These are phyloP conservation scores for Metschnikowia baotianmanensis DNA, from an alignment of 805 yeast genomes.

Conservation along the genomic window DNA sequence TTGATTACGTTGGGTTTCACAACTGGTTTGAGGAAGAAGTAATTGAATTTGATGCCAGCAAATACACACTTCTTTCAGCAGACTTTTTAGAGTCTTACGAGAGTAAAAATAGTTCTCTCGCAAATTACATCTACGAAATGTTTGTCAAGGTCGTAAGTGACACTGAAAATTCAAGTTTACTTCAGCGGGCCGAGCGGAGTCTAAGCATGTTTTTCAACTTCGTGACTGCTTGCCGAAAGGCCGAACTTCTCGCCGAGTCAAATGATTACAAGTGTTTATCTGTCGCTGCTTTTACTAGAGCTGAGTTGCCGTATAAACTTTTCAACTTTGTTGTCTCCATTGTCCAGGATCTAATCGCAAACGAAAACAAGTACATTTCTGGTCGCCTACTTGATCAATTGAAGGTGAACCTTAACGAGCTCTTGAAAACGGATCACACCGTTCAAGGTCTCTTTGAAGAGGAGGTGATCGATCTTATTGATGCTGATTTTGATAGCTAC, in stretches of 20 bases:
- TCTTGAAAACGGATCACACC: constrained; percentile 14
- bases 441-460: constrained; percentile 21
- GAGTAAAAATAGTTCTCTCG: neutral
- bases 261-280: constrained; percentile 5
- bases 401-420: neutral
- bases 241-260: constrained; percentile 19
- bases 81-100: constrained; percentile 3
- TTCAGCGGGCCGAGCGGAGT: constrained; percentile 3
- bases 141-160: neutral
- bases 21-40: constrained; percentile 31
- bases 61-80: neutral
- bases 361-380: neutral
- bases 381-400: neutral
- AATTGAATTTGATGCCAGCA: constrained; percentile 7
- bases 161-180: neutral
- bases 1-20: constrained; percentile 30
- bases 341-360: neutral
- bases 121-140: neutral
- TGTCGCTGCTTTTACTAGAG: constrained; percentile 1
- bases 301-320: constrained; percentile 4
- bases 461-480: constrained; percentile 21
- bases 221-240: constrained; percentile 23
- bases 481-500: constrained; percentile 28
- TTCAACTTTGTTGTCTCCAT: constrained; percentile 4
- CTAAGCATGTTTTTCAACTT: constrained; percentile 27